Conservation (phyloP, 2,329 filamentous ascomycete species). For the Sarocladium oryzae region DNA sequence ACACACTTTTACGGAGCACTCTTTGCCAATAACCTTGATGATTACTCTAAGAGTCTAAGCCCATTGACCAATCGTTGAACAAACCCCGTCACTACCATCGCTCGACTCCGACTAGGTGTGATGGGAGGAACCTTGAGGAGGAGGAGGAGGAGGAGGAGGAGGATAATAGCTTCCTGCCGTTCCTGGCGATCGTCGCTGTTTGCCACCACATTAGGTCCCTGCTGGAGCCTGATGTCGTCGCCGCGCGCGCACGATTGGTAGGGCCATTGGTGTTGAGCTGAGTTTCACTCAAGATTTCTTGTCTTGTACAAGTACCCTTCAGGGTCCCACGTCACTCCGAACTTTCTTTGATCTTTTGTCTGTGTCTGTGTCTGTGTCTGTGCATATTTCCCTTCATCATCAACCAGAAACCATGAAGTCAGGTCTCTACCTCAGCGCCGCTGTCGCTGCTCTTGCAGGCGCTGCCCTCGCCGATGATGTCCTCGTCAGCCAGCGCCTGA, state of each 20-base stretch:
- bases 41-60: no score
- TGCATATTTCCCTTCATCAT: no score
- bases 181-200: background rate
- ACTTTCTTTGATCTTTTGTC: background rate
- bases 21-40: no score
- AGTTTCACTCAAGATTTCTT: no score
- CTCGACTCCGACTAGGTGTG: no score
- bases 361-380: background rate
- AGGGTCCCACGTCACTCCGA: conserved; percentile 3
- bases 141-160: no score
- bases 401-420: conserved; percentile 17
- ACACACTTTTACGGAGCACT: no score
- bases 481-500: conserved; percentile 40
- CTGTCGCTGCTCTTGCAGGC: conserved; percentile 23
- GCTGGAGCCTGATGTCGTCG: background rate
- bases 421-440: conserved; percentile 17
- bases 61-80: no score
- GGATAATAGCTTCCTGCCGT: conserved; percentile 1
- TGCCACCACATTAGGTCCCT: background rate
- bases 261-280: no score
- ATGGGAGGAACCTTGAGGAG: no score
- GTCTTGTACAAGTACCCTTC: background rate
- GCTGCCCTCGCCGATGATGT: conserved; percentile 33
- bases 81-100: no score
- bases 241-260: no score